Evolutionary conservation across 257 asterid species (phyloP), one percentile per base, ranked within the genome.

Genomic region (Ocimum tenuiflorum): DNA sequence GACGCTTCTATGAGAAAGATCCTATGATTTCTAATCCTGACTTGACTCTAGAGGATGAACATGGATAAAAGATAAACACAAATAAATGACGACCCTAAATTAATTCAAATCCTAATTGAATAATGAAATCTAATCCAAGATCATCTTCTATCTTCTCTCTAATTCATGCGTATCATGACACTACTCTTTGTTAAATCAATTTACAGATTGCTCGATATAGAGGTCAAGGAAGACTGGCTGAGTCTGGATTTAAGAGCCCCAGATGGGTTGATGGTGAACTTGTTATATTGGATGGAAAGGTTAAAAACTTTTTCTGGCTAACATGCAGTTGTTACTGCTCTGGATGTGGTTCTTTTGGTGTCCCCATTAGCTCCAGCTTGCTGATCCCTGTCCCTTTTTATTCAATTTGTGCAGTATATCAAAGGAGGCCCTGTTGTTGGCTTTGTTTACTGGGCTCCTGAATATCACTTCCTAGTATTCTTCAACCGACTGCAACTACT

Each of bases 251-350:
- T 71, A 76, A 66, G 62, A 88, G 77, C 55, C 91, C 97, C 63
- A 83, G 91, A 69, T 94, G 99, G 99, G 97, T 90, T 72, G 97
- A 87, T 78, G 99, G 99, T 13, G 99, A 94, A 83, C 88, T 94
- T 63, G 95, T 94, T 73, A 74, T 87, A 68, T 79, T 94, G 87
- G 96, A 88, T 64, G 97, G 99, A 60, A 94, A 94, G 97, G 99
- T 90, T 72, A 45, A 14, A 12, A 46, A 38, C 2, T 43, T 58
- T 70, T 67, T 70, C 65, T 35, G n/a, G 41, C 43, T 51, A 55
- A 31, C 48, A 51, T 23, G 4, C 24, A 8, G 57, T 55, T 35
- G 33, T 58, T 47, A 65, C 19, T 43, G 50, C 67, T 20, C 36
- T 46, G 48, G 45, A 35, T 56, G 17, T 48, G 38, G 42, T 62